Conservation (phyloP, 2,329 filamentous ascomycete species). For the Grosmannia huntii region DNA sequence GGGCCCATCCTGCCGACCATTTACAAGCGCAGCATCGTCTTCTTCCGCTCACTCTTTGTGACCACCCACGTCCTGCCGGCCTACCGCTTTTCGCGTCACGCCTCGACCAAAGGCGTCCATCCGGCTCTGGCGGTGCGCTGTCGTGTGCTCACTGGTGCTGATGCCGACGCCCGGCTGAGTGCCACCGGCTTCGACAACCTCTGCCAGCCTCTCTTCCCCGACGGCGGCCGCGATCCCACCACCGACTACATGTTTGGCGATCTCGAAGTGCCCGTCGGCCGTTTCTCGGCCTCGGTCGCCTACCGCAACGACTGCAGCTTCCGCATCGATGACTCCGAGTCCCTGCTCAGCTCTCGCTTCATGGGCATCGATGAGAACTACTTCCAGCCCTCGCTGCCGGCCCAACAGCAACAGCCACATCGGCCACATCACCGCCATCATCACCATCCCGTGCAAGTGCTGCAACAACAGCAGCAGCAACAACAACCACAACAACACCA, state of each 20-base stretch:
- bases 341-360: slow-evolving; percentile 81
- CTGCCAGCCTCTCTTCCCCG: slow-evolving; percentile 48
- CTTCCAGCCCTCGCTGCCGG: slow-evolving; percentile 63
- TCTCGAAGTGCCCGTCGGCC: slow-evolving; percentile 75
- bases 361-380: slow-evolving; percentile 83
- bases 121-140: slow-evolving; percentile 62
- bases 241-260: slow-evolving; percentile 72
- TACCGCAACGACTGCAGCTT: slow-evolving; percentile 88
- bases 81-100: slow-evolving; percentile 70
- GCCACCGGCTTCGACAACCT: slow-evolving; percentile 53
- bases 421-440: not conserved
- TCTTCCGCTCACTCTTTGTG: slow-evolving; percentile 80
- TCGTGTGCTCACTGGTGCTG: slow-evolving; percentile 55
- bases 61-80: slow-evolving; percentile 72
- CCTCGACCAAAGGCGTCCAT: slow-evolving; percentile 57
- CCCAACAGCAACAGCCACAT: slow-evolving; percentile 17
- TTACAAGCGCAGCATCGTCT: slow-evolving; percentile 94
- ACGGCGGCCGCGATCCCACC: slow-evolving; percentile 48
- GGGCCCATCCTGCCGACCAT: slow-evolving; percentile 62
- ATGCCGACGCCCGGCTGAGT: slow-evolving; percentile 22
- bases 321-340: slow-evolving; percentile 80
- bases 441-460: not conserved
- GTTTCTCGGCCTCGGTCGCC: slow-evolving; percentile 66
- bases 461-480: not conserved
- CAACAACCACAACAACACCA: not conserved